Conservation (phyloP, 192 early-diverging fungal genomes). For the Gigaspora rosea region DNA sequence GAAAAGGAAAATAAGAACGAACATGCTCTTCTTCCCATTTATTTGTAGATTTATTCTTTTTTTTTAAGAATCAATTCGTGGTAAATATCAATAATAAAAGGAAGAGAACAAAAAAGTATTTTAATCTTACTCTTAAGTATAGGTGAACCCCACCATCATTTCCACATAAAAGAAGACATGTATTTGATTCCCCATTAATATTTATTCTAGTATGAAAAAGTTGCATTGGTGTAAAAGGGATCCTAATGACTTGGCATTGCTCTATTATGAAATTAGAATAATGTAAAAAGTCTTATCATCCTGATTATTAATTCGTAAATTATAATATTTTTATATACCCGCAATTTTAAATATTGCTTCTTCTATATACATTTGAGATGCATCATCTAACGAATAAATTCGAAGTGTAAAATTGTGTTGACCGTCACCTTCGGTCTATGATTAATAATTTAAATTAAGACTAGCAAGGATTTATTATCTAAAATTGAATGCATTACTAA, state of each 20-base stretch:
- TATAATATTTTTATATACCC: background rate
- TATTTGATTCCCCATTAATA: background rate
- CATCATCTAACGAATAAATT: constrained; percentile 22
- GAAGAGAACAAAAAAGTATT: background rate
- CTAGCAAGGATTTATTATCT: background rate
- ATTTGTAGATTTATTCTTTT: background rate
- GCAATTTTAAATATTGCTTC: background rate
- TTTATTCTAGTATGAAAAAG: constrained; percentile 1
- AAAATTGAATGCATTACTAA: background rate
- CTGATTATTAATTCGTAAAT: too few species aligned
- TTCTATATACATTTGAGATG: background rate
- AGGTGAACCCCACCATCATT: constrained; percentile 25
- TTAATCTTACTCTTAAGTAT: constrained; percentile 10
- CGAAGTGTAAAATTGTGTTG: constrained; percentile 10
- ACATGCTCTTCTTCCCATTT: constrained; percentile 14
- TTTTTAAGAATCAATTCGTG: background rate
- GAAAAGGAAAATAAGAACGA: constrained; percentile 7
- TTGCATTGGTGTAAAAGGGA: constrained; percentile 24
- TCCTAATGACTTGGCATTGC: constrained; percentile 1
- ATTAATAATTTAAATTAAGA: background rate
- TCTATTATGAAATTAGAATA: constrained; percentile 5
- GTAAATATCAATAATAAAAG: background rate
- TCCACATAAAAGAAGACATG: constrained; percentile 26
- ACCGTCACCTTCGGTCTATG: background rate
- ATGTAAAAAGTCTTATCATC: too few species aligned